Conservation (phyloP, 2,329 filamentous ascomycete genomes). For the Plenodomus tracheiphilus region DNA sequence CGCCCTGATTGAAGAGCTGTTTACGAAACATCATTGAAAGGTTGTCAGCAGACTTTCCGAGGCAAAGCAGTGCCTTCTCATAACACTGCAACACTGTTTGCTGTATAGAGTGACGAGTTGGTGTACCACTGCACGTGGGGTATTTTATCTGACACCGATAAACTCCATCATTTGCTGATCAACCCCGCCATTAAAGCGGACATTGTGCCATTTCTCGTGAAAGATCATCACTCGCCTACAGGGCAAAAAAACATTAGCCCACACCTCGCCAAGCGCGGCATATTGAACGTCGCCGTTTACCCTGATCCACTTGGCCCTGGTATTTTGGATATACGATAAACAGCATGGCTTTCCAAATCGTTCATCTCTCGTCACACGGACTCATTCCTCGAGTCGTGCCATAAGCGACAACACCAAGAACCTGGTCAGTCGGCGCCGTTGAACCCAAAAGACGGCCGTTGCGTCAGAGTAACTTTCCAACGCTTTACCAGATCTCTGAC, state of each 20-base stretch:
- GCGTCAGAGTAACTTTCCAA: not conserved
- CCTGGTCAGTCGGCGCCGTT: not conserved
- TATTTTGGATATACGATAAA: not conserved
- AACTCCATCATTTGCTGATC: not conserved
- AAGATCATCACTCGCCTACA: conserved; percentile 15
- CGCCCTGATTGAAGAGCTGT: not conserved
- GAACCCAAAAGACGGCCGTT: not conserved
- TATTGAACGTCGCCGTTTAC: conserved; percentile 2
- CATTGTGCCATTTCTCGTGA: conserved; percentile 1
- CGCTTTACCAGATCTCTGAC: not conserved
- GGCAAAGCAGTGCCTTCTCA: too few relatives aligned
- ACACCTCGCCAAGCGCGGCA: conserved; percentile 12
- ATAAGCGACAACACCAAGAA: not conserved
- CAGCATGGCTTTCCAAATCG: not conserved
- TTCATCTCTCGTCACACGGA: conserved; percentile 7
- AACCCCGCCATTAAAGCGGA: not conserved
- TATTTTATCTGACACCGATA: not conserved
- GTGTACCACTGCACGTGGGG: not conserved
- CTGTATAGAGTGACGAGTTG: not conserved
- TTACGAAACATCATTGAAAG: not conserved
- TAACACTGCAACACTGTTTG: too few relatives aligned
- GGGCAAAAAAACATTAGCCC: conserved; percentile 8
- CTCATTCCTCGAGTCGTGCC: not conserved
- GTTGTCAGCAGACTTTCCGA: not conserved
- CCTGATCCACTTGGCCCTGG: conserved; percentile 3